Evolutionary conservation across 148 eudicot genomes (phyloP).

Genomic region (Vaccinium macrocarpon): DNA sequence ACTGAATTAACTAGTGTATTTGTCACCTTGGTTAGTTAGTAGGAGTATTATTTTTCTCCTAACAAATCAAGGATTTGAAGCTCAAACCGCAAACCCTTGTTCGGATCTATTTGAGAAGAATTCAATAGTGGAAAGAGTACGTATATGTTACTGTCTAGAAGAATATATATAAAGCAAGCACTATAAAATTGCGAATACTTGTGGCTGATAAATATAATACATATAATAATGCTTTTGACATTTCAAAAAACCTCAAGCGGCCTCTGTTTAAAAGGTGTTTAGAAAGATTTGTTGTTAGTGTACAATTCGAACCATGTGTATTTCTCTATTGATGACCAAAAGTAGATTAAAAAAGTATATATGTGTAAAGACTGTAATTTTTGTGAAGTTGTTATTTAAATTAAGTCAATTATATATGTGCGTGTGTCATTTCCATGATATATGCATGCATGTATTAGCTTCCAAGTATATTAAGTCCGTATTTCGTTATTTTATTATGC

Average conservation of each 20-base stretch:
- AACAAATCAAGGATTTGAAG: neutral
- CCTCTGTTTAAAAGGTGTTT: neutral
- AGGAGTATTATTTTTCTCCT: too few relatives aligned
- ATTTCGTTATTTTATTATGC: too few relatives aligned
- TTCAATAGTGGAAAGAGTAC: neutral
- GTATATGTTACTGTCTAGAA: neutral
- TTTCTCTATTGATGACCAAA: neutral
- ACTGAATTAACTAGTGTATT: neutral
- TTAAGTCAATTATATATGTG: too few relatives aligned
- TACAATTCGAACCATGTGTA: neutral
- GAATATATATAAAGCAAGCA: neutral
- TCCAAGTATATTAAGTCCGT: too few relatives aligned
- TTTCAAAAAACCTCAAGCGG: neutral
- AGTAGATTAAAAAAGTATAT: neutral
- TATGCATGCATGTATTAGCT: too few relatives aligned
- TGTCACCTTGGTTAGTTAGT: too few relatives aligned
- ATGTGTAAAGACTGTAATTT: too few relatives aligned
- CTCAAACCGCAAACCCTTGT: neutral
- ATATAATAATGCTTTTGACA: neutral
- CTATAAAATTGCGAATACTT: neutral
- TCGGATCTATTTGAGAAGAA: neutral
- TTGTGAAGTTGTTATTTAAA: too few relatives aligned
- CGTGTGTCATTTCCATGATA: too few relatives aligned
- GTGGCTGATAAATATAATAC: neutral
- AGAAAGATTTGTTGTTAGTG: neutral